Evolutionary conservation across 495 filamentous ascomycete species (phyloP), one percentile per base, ranked within the genome.

Genomic region (Aspergillus hancockii): DNA sequence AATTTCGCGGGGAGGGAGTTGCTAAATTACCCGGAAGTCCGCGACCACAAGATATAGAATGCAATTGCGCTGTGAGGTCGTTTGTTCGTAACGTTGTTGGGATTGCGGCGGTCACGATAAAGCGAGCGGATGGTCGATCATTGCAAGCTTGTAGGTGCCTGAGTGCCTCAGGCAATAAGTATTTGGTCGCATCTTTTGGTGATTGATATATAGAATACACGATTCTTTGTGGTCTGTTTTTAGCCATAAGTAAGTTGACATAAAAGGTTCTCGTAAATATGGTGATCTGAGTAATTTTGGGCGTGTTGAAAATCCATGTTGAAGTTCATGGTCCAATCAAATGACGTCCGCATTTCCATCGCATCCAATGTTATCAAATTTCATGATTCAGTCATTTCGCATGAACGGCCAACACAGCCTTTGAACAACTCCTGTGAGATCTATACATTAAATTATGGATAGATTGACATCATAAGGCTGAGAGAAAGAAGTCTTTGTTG

Each of bases 81-180:
- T 41, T 41, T 6, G 38, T n/a, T 41, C 38, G 16, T 41, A n/a
- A n/a, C 38, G 25, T 36, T 14, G n/a, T 22, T 49, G 54, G 55
- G 41, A 34, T 31, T 55, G 46, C 43, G 47, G 41, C 51, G 46
- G 55, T 41, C 52, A 55, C 23, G 43, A 47, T 23, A 23, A 22
- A 45, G 41, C 25, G n/a, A n/a, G 38, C 38, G 38, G 38, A 43
- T 45, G 8, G 19, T 45, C 34, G 34, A n/a, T n/a, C 10, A 12
- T n/a, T n/a, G n/a, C n/a, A n/a, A 41, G 43, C 21, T 14, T 22
- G 41, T 55, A n/a, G 30, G 40, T 51, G 60, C 64, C 54, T 69
- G 52, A 45, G 3, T 58, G 60, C 62, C 67, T 67, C 52, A 65
- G 67, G 67, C 64, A 65, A 30, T 14, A 58, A 43, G 41, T n/a